Evolutionary conservation across 805 yeast genomes (phyloP), one percentile per base, ranked within the genome.

Genomic region (Candida insectorum): DNA sequence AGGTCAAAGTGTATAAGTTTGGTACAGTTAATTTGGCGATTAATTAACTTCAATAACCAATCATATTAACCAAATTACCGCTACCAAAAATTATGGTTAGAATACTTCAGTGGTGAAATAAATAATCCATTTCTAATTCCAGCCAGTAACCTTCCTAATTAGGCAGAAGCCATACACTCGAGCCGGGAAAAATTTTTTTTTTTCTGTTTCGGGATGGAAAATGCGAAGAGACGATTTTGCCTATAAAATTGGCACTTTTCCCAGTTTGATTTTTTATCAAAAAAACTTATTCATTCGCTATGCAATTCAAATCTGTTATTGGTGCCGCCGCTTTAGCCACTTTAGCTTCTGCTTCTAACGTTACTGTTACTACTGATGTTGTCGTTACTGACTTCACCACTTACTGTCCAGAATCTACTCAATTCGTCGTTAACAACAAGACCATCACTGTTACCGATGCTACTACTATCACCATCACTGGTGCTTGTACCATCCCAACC

Each of bases 391-490:
- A 69, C 54, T 73, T 68, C 75, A 53, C 58, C 65, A 84, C 94
- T 51, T 84, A 80, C 82, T 85, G 94, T 66, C 94, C 95, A 60
- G 66, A 54, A 44, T 64, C 94, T 33, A 85, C 95, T 50, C 63
- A 73, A 40, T 52, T 85, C 40, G 70, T 68, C 45, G 76, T 79
- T 61, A 80, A 79, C 74, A 72, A 71, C 71, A 58, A 58, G 58
- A 82, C 91, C 56, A 73, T 77, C 77, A 77, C 83, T 47, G 87
- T 81, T 56, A 77, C 89, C 42, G 80, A 61, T 52, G 79, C 91
- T 41, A 82, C 91, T 60, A 85, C 94, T 49, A 63, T 85, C 52
- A 85, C 93, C 60, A 73, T 85, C 76, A 82, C 94, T 53, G 81
- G 85, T 73, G 89, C 89, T 58, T 85, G 95, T 73, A 83, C 91